These are phyloP conservation scores for Xylaria multiplex DNA, from an alignment of 2,329 filamentous ascomycete species.

Conservation along the genomic window DNA sequence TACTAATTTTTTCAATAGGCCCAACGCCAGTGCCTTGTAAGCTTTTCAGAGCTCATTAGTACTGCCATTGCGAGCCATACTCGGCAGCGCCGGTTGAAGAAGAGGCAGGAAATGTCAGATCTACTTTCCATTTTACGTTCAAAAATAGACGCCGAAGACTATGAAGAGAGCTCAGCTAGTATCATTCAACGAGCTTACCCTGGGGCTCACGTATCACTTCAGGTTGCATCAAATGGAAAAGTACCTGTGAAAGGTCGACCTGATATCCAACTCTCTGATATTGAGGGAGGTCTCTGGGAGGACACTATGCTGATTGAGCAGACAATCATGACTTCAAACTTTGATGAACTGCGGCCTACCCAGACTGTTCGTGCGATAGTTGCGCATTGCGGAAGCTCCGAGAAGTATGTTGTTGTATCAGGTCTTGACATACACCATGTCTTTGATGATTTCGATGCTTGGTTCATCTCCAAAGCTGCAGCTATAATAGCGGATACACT, in stretches of 20 bases:
- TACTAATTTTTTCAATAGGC: constrained; percentile 11
- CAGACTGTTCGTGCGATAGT: constrained; percentile 28
- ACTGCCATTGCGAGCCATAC: constrained; percentile 25
- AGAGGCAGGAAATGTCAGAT: constrained; percentile 27
- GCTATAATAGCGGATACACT: constrained; percentile 27
- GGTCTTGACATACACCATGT: constrained; percentile 32
- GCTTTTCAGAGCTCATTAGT: constrained; percentile 29
- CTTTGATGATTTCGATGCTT: constrained; percentile 30
- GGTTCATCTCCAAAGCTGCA: constrained; percentile 29
- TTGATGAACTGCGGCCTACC: constrained; percentile 15
- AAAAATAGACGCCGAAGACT: constrained; percentile 14
- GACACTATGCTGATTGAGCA: constrained; percentile 29
- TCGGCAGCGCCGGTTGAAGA: constrained; percentile 17
- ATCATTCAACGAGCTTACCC: constrained; percentile 29
- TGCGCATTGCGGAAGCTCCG: constrained; percentile 27
- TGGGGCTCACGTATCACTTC: constrained; percentile 20
- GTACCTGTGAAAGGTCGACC: constrained; percentile 23
- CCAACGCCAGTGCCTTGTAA: constrained; percentile 22
- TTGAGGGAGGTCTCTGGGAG: constrained; percentile 31
- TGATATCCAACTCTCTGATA: constrained; percentile 15
- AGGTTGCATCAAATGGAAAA: constrained; percentile 6
- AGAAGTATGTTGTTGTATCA: constrained; percentile 29
- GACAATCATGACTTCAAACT: constrained; percentile 27
- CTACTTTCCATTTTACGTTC: constrained; percentile 13
- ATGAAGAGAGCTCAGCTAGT: constrained; percentile 19